A percentile compares a stretch with the other conserved stretches of the same genome.
Conservation (phyloP, 768 basidiomycete genomes). For the Mycena vulgaris region DNA sequence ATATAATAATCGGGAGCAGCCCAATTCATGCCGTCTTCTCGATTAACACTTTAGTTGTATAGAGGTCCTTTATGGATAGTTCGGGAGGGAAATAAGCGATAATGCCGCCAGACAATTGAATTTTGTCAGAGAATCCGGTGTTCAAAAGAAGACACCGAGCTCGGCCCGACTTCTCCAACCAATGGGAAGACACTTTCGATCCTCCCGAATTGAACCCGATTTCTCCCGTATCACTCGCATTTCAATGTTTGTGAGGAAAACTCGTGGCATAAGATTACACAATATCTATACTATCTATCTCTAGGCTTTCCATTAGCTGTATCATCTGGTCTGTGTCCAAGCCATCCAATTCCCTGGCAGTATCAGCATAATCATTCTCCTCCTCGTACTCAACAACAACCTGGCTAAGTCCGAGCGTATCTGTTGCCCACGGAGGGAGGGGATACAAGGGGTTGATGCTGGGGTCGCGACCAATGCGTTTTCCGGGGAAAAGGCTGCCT, state of each 20-base stretch:
- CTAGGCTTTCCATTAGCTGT: neutral
- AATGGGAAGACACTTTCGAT: neutral
- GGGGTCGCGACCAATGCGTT: neutral
- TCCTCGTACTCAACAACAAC: conserved; percentile 7
- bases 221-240: no score
- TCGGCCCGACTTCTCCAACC: neutral
- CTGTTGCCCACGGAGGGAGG: neutral
- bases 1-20: no score
- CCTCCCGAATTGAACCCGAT: neutral
- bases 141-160: neutral
- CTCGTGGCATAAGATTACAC: neutral
- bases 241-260: no score
- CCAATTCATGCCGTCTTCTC: no score
- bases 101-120: neutral
- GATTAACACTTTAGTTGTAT: no score
- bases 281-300: neutral
- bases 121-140: neutral
- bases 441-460: neutral
- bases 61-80: no score
- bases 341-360: neutral
- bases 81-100: no score
- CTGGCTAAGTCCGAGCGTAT: neutral
- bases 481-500: neutral
- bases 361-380: neutral
- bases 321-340: neutral